A percentile compares a stretch with the other conserved stretches of the same genome.
phyloP scores from a whole-genome alignment of 805 yeast species.

The Suhomyces prunicola region DNA sequence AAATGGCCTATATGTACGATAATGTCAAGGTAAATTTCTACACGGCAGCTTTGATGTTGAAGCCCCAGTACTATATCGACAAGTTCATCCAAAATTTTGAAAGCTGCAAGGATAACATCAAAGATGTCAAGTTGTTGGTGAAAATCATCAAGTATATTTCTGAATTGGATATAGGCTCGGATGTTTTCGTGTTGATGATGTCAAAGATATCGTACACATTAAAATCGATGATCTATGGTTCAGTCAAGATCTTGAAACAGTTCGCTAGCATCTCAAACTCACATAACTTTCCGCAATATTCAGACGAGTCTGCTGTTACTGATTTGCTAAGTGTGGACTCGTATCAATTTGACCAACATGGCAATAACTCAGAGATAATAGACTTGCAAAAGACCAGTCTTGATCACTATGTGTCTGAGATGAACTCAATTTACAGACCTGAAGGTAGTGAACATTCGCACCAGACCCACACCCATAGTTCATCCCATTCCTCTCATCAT shows the following conservation, averaged over 20 bases:
- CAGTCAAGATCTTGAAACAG: slow-evolving; percentile 22
- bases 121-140: slow-evolving; percentile 23
- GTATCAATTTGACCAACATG: neutral
- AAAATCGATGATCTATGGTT: slow-evolving; percentile 24
- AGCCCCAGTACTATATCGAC: slow-evolving; percentile 29
- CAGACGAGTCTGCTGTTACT: slow-evolving; percentile 3
- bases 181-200: slow-evolving; percentile 23
- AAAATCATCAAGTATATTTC: slow-evolving; percentile 31
- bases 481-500: neutral
- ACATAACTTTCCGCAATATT: neutral
- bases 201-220: slow-evolving; percentile 20
- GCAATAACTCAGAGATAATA: neutral
- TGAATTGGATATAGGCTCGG: slow-evolving; percentile 19
- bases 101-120: slow-evolving; percentile 20
- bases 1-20: slow-evolving; percentile 16
- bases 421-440: neutral
- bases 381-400: slow-evolving; percentile 12
- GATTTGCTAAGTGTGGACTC: slow-evolving; percentile 6
- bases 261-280: slow-evolving; percentile 9
- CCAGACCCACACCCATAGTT: neutral
- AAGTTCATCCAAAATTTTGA: slow-evolving; percentile 21
- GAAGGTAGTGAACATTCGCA: neutral
- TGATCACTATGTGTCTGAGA: slow-evolving; percentile 16
- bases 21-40: slow-evolving; percentile 26
- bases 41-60: slow-evolving; percentile 34